These are phyloP conservation scores for Cadophora gregata DNA, from an alignment of 2,329 filamentous ascomycete genomes.

Conservation along the genomic window DNA sequence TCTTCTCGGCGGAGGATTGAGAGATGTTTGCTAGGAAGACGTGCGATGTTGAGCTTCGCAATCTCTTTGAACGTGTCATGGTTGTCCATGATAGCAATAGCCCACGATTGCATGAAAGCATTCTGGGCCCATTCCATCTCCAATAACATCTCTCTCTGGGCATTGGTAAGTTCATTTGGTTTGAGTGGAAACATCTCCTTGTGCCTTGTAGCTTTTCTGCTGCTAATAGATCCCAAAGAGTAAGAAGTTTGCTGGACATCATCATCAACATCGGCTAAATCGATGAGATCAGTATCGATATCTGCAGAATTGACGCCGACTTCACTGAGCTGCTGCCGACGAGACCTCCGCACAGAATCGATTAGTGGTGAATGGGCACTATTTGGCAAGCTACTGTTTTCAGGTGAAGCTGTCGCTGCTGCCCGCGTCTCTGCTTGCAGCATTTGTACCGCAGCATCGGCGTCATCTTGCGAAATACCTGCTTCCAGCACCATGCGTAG, in stretches of 20 bases:
- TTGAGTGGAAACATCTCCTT: conserved; percentile 42
- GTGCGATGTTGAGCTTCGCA: conserved; percentile 65
- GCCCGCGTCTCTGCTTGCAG: conserved; percentile 30
- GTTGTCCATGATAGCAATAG: conserved; percentile 69
- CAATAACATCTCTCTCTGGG: conserved; percentile 72
- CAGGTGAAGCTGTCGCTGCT: conserved; percentile 16
- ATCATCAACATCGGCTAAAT: conserved; percentile 16
- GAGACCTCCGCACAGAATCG: conserved; percentile 1
- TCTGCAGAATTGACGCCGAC: background rate
- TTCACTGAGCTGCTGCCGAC: conserved; percentile 2
- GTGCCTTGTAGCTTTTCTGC: background rate
- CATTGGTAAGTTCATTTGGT: conserved; percentile 60
- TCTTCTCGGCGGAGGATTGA: conserved; percentile 59
- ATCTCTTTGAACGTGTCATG: conserved; percentile 57
- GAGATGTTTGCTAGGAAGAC: conserved; percentile 67
- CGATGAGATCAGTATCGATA: background rate
- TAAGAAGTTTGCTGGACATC: background rate
- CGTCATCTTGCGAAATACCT: conserved; percentile 35
- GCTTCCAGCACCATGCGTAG: conserved; percentile 38
- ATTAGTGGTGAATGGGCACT: background rate
- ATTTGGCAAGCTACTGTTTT: background rate
- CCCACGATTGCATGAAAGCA: conserved; percentile 71
- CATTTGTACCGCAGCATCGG: conserved; percentile 32
- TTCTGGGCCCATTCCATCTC: conserved; percentile 73
- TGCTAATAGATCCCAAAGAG: background rate